These are phyloP conservation scores for Nicotiana knightiana DNA, from an alignment of 257 asterid genomes.

Conservation along the genomic window DNA sequence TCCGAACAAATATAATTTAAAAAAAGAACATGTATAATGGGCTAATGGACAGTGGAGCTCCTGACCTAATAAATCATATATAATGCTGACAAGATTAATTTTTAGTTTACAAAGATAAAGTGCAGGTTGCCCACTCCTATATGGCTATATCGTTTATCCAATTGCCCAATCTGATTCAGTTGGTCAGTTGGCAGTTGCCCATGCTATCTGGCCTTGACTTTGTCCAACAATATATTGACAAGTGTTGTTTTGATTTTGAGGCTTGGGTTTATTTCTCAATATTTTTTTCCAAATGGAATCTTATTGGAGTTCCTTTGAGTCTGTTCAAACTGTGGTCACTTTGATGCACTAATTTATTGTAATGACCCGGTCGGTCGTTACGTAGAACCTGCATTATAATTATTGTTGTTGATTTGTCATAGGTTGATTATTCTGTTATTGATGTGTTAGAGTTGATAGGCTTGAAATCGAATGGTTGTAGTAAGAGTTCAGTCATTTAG, in stretches of 20 bases:
- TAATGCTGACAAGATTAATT: background rate
- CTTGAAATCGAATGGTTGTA: no score
- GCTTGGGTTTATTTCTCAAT: background rate
- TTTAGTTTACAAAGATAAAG: background rate
- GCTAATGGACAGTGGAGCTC: background rate
- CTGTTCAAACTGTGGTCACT: background rate
- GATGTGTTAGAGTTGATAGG: no score
- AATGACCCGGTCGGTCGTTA: no score
- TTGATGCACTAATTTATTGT: background rate
- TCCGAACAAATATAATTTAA: background rate
- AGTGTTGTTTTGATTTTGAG: background rate
- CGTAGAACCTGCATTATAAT: no score
- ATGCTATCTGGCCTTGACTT: background rate
- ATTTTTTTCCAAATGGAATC: background rate
- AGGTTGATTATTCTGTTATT: no score
- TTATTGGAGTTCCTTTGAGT: background rate
- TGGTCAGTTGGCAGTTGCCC: conserved; percentile 8
- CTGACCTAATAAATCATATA: background rate
- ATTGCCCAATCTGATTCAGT: background rate
- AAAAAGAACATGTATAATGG: background rate
- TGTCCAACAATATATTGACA: background rate
- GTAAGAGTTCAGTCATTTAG: no score
- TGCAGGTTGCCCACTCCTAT: background rate
- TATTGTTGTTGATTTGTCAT: no score
- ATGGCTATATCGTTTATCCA: background rate